These are phyloP conservation scores for Ganoderma boninense DNA, from an alignment of 1,284 basidiomycete genomes.

Conservation along the genomic window DNA sequence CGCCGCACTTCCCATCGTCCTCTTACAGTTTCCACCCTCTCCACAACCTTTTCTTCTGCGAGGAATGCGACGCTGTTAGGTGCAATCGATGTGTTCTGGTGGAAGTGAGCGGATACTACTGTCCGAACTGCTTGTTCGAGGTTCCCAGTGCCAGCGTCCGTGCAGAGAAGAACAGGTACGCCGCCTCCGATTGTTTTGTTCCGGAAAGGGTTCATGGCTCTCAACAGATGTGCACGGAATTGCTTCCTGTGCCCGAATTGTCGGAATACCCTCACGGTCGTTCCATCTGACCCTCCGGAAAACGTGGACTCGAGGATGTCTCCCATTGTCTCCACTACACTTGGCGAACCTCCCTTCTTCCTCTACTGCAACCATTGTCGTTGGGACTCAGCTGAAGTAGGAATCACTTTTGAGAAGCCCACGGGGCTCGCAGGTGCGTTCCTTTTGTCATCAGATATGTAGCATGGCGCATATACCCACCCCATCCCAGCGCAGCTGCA, in stretches of 20 bases:
- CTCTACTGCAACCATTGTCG: conserved; percentile 92
- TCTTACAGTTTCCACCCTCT: conserved; percentile 84
- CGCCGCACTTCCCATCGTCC: conserved; percentile 78
- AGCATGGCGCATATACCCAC: conserved; percentile 6
- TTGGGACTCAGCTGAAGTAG: conserved; percentile 94
- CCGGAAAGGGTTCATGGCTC: neutral
- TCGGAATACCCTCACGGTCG: conserved; percentile 86
- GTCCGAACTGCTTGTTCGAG: conserved; percentile 99
- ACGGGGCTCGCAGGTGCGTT: conserved; percentile 88
- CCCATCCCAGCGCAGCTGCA: conserved; percentile 80
- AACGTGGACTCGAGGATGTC: conserved; percentile 60
- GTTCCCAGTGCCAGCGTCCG: conserved; percentile 96
- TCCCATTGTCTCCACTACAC: conserved; percentile 56
- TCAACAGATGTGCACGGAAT: conserved; percentile 89
- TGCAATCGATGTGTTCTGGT: conserved; percentile 92
- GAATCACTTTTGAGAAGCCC: conserved; percentile 95
- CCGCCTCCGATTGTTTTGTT: neutral
- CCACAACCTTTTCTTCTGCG: conserved; percentile 93
- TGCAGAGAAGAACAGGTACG: conserved; percentile 92
- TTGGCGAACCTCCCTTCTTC: conserved; percentile 89
- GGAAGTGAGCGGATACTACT: conserved; percentile 97
- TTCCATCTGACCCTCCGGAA: conserved; percentile 86
- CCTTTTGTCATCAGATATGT: conserved; percentile 8
- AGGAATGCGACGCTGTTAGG: conserved; percentile 95
- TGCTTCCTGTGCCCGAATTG: conserved; percentile 98